phyloP scores from a whole-genome alignment of 805 yeast species.

The Metschnikowia anglica region DNA sequence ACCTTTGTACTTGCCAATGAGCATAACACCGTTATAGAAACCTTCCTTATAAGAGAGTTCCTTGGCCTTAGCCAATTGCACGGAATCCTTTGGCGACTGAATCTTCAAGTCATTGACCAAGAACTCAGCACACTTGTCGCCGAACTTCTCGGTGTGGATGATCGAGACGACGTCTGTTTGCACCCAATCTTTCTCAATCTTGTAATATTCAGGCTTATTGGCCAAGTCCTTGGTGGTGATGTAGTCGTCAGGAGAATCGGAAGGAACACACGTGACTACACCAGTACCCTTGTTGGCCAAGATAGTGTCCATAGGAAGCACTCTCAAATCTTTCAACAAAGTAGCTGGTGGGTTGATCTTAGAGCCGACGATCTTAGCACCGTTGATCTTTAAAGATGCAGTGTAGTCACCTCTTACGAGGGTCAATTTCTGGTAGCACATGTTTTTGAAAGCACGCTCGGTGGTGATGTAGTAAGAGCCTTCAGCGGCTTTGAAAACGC shows the following conservation, averaged over 20 bases:
- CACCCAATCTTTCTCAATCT: slow-evolving; percentile 85
- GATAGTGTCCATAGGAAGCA: slow-evolving; percentile 97
- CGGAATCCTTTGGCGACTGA: slow-evolving; percentile 89
- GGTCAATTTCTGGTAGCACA: slow-evolving; percentile 91
- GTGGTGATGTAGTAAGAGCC: slow-evolving; percentile 80
- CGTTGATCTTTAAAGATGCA: slow-evolving; percentile 59
- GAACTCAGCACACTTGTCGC: slow-evolving; percentile 82
- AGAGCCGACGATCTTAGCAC: slow-evolving; percentile 79
- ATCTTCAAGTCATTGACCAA: slow-evolving; percentile 86
- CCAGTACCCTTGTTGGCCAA: slow-evolving; percentile 96
- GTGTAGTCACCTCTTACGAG: slow-evolving; percentile 80
- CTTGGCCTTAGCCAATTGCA: slow-evolving; percentile 86
- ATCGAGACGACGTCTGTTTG: slow-evolving; percentile 68
- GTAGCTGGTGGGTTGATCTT: slow-evolving; percentile 84
- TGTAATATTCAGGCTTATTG: slow-evolving; percentile 88
- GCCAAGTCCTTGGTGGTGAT: slow-evolving; percentile 81
- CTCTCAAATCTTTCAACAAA: slow-evolving; percentile 63
- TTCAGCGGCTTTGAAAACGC: slow-evolving; percentile 81
- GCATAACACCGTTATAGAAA: slow-evolving; percentile 83
- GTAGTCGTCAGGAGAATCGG: slow-evolving; percentile 98
- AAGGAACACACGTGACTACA: slow-evolving; percentile 97
- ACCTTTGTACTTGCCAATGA: slow-evolving; percentile 80
- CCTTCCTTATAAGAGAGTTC: slow-evolving; percentile 96
- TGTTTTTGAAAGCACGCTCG: slow-evolving; percentile 93
- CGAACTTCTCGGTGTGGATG: slow-evolving; percentile 79